Evolutionary conservation across 1,284 basidiomycete genomes (phyloP).

Genomic region (Malassezia nana): DNA sequence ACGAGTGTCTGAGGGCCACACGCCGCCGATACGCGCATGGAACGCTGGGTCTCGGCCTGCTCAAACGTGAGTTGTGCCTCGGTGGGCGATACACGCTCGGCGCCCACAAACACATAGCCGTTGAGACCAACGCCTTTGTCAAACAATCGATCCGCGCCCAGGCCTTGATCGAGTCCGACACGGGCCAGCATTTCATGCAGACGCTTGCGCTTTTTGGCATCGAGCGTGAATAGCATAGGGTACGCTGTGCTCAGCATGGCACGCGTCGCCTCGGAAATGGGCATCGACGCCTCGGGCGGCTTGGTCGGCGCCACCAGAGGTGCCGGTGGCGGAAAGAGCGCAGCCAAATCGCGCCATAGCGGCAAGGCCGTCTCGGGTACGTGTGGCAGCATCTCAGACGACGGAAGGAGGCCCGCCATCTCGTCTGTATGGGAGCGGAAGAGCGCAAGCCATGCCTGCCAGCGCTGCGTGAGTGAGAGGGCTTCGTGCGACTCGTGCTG

Average conservation of each 20-base stretch:
- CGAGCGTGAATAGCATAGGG: conserved; percentile 33
- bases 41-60: conserved; percentile 18
- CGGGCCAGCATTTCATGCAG: conserved; percentile 36
- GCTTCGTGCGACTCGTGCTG: conserved; percentile 7
- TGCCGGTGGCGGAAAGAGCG: conserved; percentile 29
- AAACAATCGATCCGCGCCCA: conserved; percentile 22
- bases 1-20: conserved; percentile 34
- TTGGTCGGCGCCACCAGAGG: conserved; percentile 11
- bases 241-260: conserved; percentile 39
- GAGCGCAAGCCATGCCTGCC: conserved; percentile 31
- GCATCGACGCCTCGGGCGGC: conserved; percentile 15
- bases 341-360: conserved; percentile 30
- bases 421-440: conserved; percentile 33
- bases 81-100: neutral
- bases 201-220: conserved; percentile 26
- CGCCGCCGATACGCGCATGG: conserved; percentile 23
- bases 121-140: conserved; percentile 31
- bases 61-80: conserved; percentile 31
- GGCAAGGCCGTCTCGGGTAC: conserved; percentile 39
- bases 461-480: conserved; percentile 27
- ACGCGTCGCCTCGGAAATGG: conserved; percentile 27
- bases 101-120: conserved; percentile 24
- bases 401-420: conserved; percentile 33
- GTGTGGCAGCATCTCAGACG: conserved; percentile 37
- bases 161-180: conserved; percentile 28